These are phyloP conservation scores for Coix lacrymajobi DNA, from an alignment of 176 grass and related monocot genomes.

Conservation along the genomic window DNA sequence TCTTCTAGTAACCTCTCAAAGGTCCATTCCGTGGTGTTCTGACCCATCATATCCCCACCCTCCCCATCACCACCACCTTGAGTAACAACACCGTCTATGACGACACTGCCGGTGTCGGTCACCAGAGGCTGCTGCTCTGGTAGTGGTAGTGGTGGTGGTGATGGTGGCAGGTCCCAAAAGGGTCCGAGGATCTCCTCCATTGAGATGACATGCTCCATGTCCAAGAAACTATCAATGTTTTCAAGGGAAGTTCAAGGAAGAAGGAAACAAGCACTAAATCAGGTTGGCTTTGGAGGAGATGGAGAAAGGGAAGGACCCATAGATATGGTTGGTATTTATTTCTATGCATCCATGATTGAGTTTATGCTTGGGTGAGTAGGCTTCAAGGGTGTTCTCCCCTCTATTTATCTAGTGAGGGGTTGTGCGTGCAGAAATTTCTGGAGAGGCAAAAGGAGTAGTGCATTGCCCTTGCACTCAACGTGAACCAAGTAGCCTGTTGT, in stretches of 20 bases:
- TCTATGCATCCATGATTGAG: neutral
- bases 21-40: conserved; percentile 31
- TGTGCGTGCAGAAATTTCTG: neutral
- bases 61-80: neutral
- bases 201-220: conserved; percentile 46
- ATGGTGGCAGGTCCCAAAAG: conserved; percentile 15
- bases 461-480: neutral
- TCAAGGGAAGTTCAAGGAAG: neutral
- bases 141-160: neutral
- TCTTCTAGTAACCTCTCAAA: conserved; percentile 61
- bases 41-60: neutral
- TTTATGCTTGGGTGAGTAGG: neutral
- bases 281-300: neutral
- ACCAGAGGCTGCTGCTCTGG: neutral
- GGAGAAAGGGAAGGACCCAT: neutral
- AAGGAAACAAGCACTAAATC: neutral
- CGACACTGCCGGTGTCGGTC: neutral
- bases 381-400: neutral
- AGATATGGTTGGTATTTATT: neutral
- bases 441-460: neutral
- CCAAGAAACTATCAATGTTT: neutral
- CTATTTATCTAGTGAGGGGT: neutral
- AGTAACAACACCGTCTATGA: neutral
- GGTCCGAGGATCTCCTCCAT: conserved; percentile 27
- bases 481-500: neutral